These are phyloP conservation scores for Pleodorina starrii DNA, from an alignment of 139 green algal species.

Conservation along the genomic window DNA sequence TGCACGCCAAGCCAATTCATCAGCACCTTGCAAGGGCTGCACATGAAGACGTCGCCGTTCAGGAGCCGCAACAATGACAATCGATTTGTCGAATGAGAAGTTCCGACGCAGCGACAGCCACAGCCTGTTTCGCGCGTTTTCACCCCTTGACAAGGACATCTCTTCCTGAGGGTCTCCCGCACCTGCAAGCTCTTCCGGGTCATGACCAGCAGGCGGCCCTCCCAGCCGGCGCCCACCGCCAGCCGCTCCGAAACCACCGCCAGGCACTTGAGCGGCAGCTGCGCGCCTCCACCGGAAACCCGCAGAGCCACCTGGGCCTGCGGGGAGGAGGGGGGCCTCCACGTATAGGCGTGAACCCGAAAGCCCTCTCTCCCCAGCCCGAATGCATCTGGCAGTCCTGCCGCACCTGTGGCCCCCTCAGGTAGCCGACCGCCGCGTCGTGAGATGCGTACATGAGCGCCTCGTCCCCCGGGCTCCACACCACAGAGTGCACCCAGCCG, in stretches of 20 bases:
- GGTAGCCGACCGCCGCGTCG: background rate
- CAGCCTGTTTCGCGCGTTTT: too few species aligned
- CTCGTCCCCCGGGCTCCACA: background rate
- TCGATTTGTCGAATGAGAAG: too few species aligned
- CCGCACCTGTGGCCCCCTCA: slow-evolving; percentile 25
- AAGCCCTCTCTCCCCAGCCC: too few species aligned
- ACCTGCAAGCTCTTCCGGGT: background rate
- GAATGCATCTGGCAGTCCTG: too few species aligned
- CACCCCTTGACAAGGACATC: too few species aligned
- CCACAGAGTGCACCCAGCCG: slow-evolving; percentile 35
- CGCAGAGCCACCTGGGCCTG: background rate
- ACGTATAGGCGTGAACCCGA: too few species aligned
- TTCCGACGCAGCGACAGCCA: too few species aligned
- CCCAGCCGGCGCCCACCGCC: slow-evolving; percentile 35
- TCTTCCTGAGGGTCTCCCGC: too few species aligned
- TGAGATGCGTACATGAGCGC: slow-evolving; percentile 42
- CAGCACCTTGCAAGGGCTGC: too few species aligned
- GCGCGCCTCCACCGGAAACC: background rate
- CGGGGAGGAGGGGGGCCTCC: background rate
- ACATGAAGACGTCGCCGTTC: too few species aligned
- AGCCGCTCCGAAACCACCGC: slow-evolving; percentile 32
- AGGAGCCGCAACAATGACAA: too few species aligned
- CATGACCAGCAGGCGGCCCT: slow-evolving; percentile 9
- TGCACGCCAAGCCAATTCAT: too few species aligned
- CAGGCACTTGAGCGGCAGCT: slow-evolving; percentile 21